A percentile compares a stretch with the other conserved stretches of the same genome.
Evolutionary conservation across 306 rosid genomes (phyloP).

Genomic region (Hippophae tibetana): DNA sequence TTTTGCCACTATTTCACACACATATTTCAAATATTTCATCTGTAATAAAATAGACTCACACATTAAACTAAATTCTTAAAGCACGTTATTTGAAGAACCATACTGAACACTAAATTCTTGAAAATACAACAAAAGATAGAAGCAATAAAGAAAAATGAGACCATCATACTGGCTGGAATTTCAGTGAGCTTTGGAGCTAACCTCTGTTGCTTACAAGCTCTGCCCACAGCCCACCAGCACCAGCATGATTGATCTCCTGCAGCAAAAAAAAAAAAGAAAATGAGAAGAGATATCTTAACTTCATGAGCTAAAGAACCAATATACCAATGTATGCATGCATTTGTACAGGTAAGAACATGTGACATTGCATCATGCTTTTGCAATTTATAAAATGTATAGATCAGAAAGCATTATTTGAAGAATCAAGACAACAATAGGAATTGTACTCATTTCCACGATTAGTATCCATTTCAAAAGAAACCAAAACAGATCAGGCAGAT

Average conservation of each 20-base stretch:
- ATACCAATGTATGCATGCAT: background rate
- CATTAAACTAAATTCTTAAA: background rate
- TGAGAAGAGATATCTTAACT: too few species aligned
- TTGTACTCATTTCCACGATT: too few species aligned
- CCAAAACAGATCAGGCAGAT: background rate
- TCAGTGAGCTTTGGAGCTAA: slow-evolving; percentile 13
- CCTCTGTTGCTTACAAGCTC: slow-evolving; percentile 72
- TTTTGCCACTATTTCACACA: too few species aligned
- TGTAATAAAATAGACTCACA: too few species aligned
- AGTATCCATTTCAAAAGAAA: background rate
- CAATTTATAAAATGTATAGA: too few species aligned
- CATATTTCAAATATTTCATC: too few species aligned
- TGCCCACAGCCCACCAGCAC: slow-evolving; percentile 78
- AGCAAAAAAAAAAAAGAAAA: slow-evolving; percentile 1
- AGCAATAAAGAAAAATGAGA: background rate
- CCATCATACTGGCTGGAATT: background rate
- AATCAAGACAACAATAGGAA: too few species aligned
- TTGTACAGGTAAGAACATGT: background rate
- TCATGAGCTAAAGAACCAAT: background rate
- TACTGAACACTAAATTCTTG: background rate
- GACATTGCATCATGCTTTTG: background rate
- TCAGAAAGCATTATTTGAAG: too few species aligned
- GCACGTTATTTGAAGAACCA: background rate
- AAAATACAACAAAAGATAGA: background rate
- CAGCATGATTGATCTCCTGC: slow-evolving; percentile 85